Conservation (phyloP, 2,329 filamentous ascomycete species). For the Paraconiothyrium sp. region DNA sequence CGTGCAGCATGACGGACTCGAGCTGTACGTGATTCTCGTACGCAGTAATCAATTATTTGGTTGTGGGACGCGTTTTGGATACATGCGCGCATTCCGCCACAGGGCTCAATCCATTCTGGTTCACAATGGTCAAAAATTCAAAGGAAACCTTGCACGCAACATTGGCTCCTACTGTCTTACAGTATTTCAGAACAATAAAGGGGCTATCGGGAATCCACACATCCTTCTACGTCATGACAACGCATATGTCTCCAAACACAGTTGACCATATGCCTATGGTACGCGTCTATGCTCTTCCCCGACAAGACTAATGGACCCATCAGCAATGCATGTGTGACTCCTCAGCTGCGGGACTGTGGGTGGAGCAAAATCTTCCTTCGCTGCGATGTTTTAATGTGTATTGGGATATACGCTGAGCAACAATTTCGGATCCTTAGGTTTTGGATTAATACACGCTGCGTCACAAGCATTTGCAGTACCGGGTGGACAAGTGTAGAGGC, state of each 20-base stretch:
- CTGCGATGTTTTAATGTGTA: neutral
- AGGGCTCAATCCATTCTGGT: too few species aligned
- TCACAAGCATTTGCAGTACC: neutral
- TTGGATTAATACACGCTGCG: neutral
- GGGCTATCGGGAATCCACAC: too few species aligned
- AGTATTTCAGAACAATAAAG: too few species aligned
- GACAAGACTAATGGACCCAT: neutral
- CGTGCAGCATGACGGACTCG: too few species aligned
- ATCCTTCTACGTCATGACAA: neutral
- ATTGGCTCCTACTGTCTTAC: too few species aligned
- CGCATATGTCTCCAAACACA: neutral
- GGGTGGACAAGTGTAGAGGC: neutral
- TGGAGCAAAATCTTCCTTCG: neutral
- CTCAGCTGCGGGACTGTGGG: neutral
- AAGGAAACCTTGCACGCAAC: too few species aligned
- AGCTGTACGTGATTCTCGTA: too few species aligned
- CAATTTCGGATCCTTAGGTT: neutral
- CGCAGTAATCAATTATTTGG: too few species aligned
- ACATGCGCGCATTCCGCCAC: too few species aligned
- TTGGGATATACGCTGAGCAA: too few species aligned
- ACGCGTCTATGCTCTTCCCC: neutral
- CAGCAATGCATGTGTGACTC: constrained; percentile 12
- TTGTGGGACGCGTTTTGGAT: too few species aligned
- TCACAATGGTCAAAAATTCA: too few species aligned
- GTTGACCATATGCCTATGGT: neutral